A percentile compares a stretch with the other conserved stretches of the same genome.
phyloP scores from a whole-genome alignment of 345 rosid genomes.

The Arabidopsis arenosa region DNA sequence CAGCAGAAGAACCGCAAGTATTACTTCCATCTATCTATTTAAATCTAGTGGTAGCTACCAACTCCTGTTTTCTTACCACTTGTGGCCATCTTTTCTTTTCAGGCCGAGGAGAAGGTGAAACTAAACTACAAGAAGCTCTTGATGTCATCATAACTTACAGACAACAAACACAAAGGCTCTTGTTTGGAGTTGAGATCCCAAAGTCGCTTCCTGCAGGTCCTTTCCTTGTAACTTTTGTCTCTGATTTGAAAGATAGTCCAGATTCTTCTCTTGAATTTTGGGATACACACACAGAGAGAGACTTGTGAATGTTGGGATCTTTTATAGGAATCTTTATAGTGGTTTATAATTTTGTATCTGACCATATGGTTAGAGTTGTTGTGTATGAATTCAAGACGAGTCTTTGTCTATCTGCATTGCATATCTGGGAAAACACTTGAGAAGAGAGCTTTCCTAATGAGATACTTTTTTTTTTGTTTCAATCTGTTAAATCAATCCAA shows the following conservation, averaged over 20 bases:
- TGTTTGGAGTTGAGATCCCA: slow-evolving; percentile 32
- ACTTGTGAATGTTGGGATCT: slow-evolving; percentile 27
- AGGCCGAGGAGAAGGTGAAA: slow-evolving; percentile 49
- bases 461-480: slow-evolving; percentile 9
- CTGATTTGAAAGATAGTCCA: slow-evolving; percentile 30
- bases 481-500: slow-evolving; percentile 31
- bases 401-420: slow-evolving; percentile 20
- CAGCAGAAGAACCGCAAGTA: slow-evolving; percentile 98
- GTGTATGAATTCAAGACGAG: slow-evolving; percentile 14
- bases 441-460: slow-evolving; percentile 20
- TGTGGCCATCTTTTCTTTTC: slow-evolving; percentile 22
- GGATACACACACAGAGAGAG: slow-evolving; percentile 12
- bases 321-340: slow-evolving; percentile 3
- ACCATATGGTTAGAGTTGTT: slow-evolving; percentile 17
- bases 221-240: slow-evolving; percentile 20
- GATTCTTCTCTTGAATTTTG: slow-evolving; percentile 28
- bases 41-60: slow-evolving; percentile 40
- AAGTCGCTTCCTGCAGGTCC: slow-evolving; percentile 35
- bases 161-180: slow-evolving; percentile 27
- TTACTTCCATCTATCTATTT: slow-evolving; percentile 69
- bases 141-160: slow-evolving; percentile 27
- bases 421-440: slow-evolving; percentile 10
- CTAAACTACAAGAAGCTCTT: slow-evolving; percentile 24
- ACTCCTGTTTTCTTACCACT: slow-evolving; percentile 19
- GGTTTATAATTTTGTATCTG: slow-evolving; percentile 15